Conservation (phyloP, 192 early-diverging fungal genomes). For the Umbelopsis sp. region DNA sequence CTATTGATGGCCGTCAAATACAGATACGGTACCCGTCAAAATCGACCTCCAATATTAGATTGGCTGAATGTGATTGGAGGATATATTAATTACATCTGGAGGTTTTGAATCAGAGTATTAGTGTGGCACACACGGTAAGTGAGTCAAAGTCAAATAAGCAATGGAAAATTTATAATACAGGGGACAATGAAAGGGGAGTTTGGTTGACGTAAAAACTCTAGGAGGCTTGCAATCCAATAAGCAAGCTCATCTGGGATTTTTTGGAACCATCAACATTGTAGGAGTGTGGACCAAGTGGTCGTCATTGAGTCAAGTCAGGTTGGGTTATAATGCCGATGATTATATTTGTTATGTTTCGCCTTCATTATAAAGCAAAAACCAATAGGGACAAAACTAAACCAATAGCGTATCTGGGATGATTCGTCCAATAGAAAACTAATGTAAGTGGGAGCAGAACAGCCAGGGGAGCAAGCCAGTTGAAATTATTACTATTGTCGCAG, state of each 20-base stretch:
- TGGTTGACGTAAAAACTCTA: too few species aligned
- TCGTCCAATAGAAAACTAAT: not conserved
- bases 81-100: too few species aligned
- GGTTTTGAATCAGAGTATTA: too few species aligned
- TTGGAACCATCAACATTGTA: too few species aligned
- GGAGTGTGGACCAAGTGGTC: too few species aligned
- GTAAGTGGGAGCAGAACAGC: too few species aligned
- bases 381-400: constrained; percentile 9
- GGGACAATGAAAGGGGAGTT: not conserved
- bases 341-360: constrained; percentile 7
- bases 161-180: not conserved
- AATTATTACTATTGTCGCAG: not conserved
- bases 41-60: too few species aligned
- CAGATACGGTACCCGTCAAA: too few species aligned
- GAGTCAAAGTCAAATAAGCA: not conserved
- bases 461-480: constrained; percentile 6
- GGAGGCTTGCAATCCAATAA: not conserved
- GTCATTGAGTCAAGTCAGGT: too few species aligned
- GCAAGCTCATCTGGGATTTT: not conserved
- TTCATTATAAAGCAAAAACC: not conserved
- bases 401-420: not conserved
- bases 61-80: too few species aligned
- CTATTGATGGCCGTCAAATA: too few species aligned
- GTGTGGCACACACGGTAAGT: too few species aligned
- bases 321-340: not conserved